Base-by-base conservation (phyloP, 768 basidiomycete genomes). In the Suillus decipiens region DNA sequence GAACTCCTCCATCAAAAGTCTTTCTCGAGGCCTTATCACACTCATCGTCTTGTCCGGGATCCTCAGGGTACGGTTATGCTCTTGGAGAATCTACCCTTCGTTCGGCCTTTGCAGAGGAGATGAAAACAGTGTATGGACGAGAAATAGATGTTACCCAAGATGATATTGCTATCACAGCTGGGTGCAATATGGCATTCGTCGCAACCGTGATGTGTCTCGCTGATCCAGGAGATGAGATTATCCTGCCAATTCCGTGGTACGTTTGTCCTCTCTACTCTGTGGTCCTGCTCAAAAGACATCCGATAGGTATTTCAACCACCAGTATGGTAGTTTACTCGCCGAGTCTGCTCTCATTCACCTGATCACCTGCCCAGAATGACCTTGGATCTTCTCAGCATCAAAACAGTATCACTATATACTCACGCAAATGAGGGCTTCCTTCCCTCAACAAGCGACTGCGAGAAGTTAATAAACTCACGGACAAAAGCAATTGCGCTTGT, bases 401-500 rank as follows among this genome's bases (percentile, higher is more conserved):
- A 79, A 55, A 72, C 85, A 2, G 75, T 92, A 7, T 78, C 85
- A 2, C 77, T 93, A 37, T 76, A 78, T 15, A 86, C 86, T 5
- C 70, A 75, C 22, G 75, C 84, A 0, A 70, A 82, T 24, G 77
- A 82, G 22, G 82, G 79, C 6, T 95, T 93, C 71, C 70, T 81
- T 1, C 92, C 93, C 1, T 87, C 86, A 0, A 68, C 82, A 1
- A 73, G 79, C 1, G 73, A 77, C 10, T 87, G 87, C 60, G 77
- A 74, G 15, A 69, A 71, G 8, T 68, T 91, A 22, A 85, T 91
- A 64, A 86, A 86, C 0, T 55, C 78, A 0, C 82, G 79, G 53
- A 91, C 89, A 0, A 82, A 81, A 57, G 91, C 89, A 0, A 90
- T 95, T 51, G 82, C 86, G 5, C 82, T 95, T 1, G 87, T 93